A percentile compares a stretch with the other conserved stretches of the same genome.
Conservation (phyloP, 768 basidiomycete species). For the Pulveroboletus sp. region DNA sequence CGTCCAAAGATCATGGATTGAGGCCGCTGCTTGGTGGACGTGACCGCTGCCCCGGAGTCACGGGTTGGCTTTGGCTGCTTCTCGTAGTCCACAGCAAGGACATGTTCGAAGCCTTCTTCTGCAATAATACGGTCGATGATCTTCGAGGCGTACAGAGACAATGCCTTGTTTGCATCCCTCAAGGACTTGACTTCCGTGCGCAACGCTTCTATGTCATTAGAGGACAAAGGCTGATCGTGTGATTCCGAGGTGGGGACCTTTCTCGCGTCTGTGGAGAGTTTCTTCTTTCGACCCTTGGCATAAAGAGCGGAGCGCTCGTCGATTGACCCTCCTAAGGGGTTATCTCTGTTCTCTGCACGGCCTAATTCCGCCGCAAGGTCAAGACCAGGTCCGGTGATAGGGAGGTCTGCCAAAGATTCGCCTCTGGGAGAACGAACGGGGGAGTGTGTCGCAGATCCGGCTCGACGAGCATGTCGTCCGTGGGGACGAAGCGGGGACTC, state of each 20-base stretch:
- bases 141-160: conserved; percentile 93
- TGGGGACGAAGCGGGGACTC: conserved; percentile 38
- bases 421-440: conserved; percentile 46
- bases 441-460: conserved; percentile 49
- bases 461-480: conserved; percentile 47
- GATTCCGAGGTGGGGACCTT: conserved; percentile 35
- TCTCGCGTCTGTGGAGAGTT: conserved; percentile 26
- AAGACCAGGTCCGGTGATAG: conserved; percentile 83
- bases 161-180: conserved; percentile 92
- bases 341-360: conserved; percentile 85
- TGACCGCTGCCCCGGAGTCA: conserved; percentile 8
- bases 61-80: conserved; percentile 46
- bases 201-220: conserved; percentile 68
- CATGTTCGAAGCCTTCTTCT: conserved; percentile 95
- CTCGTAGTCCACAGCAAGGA: conserved; percentile 90
- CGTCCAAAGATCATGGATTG: conserved; percentile 54
- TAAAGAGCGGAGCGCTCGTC: conserved; percentile 46
- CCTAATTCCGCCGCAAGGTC: conserved; percentile 91
- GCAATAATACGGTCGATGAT: conserved; percentile 97
- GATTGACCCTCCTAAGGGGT: conserved; percentile 50
- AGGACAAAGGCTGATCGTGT: conserved; percentile 39
- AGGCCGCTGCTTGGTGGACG: conserved; percentile 46
- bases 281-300: conserved; percentile 45
- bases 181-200: conserved; percentile 85
- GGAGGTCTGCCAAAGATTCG: conserved; percentile 81